A percentile compares a stretch with the other conserved stretches of the same genome.
Conservation (phyloP, 192 early-diverging fungal species). For the Podila verticillata region DNA sequence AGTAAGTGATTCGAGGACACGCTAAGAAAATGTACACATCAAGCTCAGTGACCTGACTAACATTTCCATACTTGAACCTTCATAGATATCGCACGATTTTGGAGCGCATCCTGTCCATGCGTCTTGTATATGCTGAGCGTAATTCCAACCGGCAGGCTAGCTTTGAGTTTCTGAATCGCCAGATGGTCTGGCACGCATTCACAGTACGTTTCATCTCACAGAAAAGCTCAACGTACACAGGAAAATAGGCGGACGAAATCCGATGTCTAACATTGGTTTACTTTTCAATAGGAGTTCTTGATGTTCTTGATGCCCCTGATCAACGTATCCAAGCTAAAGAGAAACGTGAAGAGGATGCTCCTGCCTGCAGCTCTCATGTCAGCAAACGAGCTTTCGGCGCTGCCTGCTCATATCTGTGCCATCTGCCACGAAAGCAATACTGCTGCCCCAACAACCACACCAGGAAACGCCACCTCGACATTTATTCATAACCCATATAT, state of each 20-base stretch:
- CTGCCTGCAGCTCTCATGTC: constrained; percentile 58
- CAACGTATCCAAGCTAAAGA: constrained; percentile 69
- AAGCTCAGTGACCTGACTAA: not conserved
- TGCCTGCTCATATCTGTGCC: constrained; percentile 78
- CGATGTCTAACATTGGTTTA: not conserved
- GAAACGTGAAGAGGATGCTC: constrained; percentile 57
- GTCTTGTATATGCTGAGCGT: constrained; percentile 82
- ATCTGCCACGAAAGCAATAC: constrained; percentile 75
- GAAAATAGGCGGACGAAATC: no score
- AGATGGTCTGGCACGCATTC: constrained; percentile 94
- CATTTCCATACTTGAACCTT: not conserved
- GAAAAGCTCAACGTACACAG: not conserved
- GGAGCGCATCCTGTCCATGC: constrained; percentile 84
- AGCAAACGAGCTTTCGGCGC: constrained; percentile 51
- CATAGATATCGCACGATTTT: constrained; percentile 77
- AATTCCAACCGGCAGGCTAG: constrained; percentile 81
- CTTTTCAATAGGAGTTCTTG: constrained; percentile 77
- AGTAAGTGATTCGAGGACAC: constrained; percentile 54
- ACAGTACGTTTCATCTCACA: constrained; percentile 59
- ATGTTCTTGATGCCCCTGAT: constrained; percentile 86
- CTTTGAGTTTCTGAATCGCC: constrained; percentile 94
- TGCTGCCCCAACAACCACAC: constrained; percentile 17
- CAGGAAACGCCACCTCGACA: constrained; percentile 50
- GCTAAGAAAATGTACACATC: not conserved
- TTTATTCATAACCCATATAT: constrained; percentile 74